Conservation (phyloP, 306 rosid genomes). For the Citrullus colocynthis region DNA sequence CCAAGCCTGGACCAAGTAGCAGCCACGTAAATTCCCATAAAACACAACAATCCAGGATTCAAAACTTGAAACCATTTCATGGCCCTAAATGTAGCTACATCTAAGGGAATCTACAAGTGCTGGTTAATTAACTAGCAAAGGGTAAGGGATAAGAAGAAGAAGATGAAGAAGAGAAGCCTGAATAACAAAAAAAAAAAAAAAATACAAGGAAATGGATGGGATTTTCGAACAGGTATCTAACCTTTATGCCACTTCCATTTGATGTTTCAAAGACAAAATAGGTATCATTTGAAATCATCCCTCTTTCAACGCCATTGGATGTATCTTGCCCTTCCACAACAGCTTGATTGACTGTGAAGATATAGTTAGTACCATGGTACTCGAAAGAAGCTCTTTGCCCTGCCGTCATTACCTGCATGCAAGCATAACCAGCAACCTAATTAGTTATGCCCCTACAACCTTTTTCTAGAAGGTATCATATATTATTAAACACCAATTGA, state of each 20-base stretch:
- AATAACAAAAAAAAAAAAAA: too few species aligned
- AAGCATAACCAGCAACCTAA: not conserved
- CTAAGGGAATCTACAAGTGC: not conserved
- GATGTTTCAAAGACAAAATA: constrained; percentile 72
- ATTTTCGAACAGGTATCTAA: constrained; percentile 3
- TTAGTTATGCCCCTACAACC: not conserved
- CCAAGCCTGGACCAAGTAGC: not conserved
- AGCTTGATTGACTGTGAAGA: constrained; percentile 65
- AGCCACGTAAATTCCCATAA: not conserved
- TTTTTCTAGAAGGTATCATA: not conserved
- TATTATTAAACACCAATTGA: not conserved
- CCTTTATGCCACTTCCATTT: constrained; percentile 90
- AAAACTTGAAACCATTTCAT: not conserved
- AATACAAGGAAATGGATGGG: not conserved
- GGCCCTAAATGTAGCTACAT: not conserved
- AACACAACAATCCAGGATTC: not conserved
- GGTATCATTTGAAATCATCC: constrained; percentile 77
- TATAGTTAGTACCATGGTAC: constrained; percentile 69
- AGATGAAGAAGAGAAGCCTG: constrained; percentile 1
- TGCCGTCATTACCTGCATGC: constrained; percentile 64
- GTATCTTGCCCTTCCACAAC: constrained; percentile 53
- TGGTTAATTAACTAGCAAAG: not conserved
- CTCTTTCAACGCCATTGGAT: constrained; percentile 54
- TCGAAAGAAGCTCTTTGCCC: constrained; percentile 89
- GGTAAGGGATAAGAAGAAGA: constrained; percentile 2